Percentiles rank a stretch among this genome's conserved stretches.
Conservation (phyloP, 257 asterid genomes). For the Petunia secreta region DNA sequence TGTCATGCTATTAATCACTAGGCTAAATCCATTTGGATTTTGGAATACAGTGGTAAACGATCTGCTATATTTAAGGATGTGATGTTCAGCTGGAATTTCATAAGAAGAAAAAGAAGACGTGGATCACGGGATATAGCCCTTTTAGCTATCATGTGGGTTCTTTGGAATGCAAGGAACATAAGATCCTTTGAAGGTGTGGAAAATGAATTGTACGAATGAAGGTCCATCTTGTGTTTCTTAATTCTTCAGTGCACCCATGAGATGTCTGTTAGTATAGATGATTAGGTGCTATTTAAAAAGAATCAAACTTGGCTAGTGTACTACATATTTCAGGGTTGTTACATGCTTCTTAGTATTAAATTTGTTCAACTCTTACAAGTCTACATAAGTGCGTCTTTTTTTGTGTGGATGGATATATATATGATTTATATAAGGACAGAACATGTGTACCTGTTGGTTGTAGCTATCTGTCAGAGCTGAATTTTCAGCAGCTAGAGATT, state of each 20-base stretch:
- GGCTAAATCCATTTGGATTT: not conserved
- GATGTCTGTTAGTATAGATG: not conserved
- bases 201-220: not conserved
- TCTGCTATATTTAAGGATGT: not conserved
- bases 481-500: constrained; percentile 96
- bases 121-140: not conserved
- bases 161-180: not conserved
- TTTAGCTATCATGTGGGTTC: not conserved
- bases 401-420: not conserved
- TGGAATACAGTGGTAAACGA: not conserved
- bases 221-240: not conserved
- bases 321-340: not conserved
- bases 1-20: not conserved
- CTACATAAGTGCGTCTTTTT: not conserved
- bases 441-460: constrained; percentile 74
- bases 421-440: not conserved
- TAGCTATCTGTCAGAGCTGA: constrained; percentile 85
- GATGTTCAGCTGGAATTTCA: not conserved
- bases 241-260: not conserved
- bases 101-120: not conserved
- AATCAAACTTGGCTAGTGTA: not conserved
- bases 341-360: not conserved
- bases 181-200: not conserved
- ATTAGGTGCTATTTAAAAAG: not conserved
- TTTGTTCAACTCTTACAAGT: constrained; percentile 2